These are phyloP conservation scores for Taiozyma onychis DNA, from an alignment of 1,139 yeast genomes.

Conservation along the genomic window DNA sequence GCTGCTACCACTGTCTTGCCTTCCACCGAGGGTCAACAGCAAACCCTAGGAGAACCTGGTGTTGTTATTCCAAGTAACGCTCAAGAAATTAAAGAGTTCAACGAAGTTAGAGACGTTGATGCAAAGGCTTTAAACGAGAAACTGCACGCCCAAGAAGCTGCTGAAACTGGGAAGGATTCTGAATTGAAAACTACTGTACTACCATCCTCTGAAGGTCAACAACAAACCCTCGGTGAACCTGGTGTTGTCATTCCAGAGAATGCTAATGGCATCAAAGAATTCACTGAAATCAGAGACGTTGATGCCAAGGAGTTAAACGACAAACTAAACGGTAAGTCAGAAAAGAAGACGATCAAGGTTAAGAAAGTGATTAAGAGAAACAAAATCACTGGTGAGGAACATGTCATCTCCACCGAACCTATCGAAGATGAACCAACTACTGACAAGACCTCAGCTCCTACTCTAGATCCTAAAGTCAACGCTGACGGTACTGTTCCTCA, in stretches of 20 bases:
- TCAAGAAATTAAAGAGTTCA: conserved; percentile 41
- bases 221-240: conserved; percentile 50
- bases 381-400: conserved; percentile 33
- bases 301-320: conserved; percentile 45
- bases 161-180: conserved; percentile 9
- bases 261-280: conserved; percentile 44
- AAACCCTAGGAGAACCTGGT: conserved; percentile 28
- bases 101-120: conserved; percentile 41
- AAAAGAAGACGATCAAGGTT: conserved; percentile 18
- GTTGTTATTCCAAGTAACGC: conserved; percentile 40
- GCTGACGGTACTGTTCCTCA: conserved; percentile 3
- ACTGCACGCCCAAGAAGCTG: conserved; percentile 18
- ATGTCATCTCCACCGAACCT: conserved; percentile 27
- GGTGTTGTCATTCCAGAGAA: conserved; percentile 47
- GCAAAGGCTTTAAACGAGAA: conserved; percentile 43
- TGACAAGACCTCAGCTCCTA: conserved; percentile 5
- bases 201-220: conserved; percentile 46
- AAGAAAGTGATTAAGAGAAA: conserved; percentile 32
- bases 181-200: conserved; percentile 46
- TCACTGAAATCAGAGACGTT: conserved; percentile 38
- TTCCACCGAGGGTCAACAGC: conserved; percentile 22
- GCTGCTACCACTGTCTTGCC: conserved; percentile 19
- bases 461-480: conserved; percentile 14
- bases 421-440: conserved; percentile 11
- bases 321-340: conserved; percentile 23